Conservation (phyloP, 441 rosid species). For the Syzygium syzygioides region DNA sequence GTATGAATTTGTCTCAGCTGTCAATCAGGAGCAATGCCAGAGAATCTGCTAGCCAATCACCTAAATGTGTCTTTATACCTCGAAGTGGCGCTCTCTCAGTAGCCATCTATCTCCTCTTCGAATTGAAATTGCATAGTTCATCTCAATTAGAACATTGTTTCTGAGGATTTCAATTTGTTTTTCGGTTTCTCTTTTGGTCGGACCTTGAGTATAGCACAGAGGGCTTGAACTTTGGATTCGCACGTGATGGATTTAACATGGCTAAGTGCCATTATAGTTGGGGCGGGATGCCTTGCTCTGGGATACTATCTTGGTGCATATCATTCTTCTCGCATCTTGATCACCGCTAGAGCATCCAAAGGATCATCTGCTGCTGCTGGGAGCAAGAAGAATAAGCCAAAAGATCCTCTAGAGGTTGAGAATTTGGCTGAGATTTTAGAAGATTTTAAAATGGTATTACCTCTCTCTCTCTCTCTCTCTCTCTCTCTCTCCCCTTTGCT, state of each 20-base stretch:
- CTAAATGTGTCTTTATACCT: neutral
- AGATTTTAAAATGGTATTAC: conserved; percentile 80
- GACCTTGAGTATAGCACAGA: neutral
- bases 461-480: neutral
- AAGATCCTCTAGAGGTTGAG: conserved; percentile 68
- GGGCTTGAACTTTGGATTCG: neutral
- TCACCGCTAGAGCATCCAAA: conserved; percentile 23
- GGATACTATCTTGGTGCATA: conserved; percentile 72
- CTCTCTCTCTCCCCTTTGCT: neutral
- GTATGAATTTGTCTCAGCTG: neutral
- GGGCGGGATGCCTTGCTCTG: conserved; percentile 74
- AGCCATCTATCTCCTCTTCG: neutral
- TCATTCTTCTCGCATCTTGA: conserved; percentile 32
- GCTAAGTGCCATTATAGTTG: conserved; percentile 74
- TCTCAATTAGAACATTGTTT: neutral
- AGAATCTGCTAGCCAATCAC: neutral
- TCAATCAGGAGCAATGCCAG: neutral
- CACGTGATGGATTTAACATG: conserved; percentile 59
- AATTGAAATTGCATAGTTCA: neutral
- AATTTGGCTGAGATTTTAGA: conserved; percentile 79
- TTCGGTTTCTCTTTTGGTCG: neutral
- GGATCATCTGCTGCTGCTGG: conserved; percentile 8
- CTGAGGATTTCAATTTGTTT: neutral
- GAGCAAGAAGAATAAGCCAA: conserved; percentile 25
- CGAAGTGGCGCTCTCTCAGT: neutral